These are phyloP conservation scores for Plasmodium sp. DNA, from an alignment of 169 alveolate genomes.

Conservation along the genomic window DNA sequence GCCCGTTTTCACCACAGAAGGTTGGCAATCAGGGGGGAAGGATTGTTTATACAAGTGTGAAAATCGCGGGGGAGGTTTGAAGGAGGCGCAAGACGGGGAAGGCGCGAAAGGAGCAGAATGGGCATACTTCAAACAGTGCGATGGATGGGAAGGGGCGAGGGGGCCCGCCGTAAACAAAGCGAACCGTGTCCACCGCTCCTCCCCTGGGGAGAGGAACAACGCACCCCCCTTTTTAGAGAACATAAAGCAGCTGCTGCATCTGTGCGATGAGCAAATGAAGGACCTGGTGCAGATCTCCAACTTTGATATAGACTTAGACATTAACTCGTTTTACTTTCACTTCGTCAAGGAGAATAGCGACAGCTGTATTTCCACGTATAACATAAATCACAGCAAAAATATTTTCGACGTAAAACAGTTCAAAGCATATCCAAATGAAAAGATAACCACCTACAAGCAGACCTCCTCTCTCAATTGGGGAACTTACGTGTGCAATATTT, in stretches of 20 bases:
- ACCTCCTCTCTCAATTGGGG: background rate
- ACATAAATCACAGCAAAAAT: constrained; percentile 29
- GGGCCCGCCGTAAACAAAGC: background rate
- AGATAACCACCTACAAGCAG: background rate
- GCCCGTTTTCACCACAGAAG: background rate
- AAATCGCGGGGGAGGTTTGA: background rate
- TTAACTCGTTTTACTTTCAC: background rate
- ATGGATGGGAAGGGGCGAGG: background rate
- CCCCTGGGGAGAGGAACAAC: background rate
- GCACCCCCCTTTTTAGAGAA: background rate
- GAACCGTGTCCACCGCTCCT: background rate
- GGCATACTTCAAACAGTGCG: background rate
- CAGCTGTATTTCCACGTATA: background rate
- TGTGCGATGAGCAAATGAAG: constrained; percentile 28
- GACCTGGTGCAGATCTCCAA: constrained; percentile 29
- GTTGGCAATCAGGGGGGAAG: background rate
- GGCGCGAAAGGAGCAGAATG: background rate
- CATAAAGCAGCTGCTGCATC: constrained; percentile 15
- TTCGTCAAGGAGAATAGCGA: constrained; percentile 11
- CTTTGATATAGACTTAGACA: constrained; percentile 37
- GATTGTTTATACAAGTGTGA: background rate
- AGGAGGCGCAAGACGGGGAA: background rate
- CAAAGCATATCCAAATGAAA: background rate
- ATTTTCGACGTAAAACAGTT: constrained; percentile 34
- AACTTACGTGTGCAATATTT: background rate